Base-by-base conservation (phyloP, 345 rosid species). In the Hirschfeldia incana region DNA sequence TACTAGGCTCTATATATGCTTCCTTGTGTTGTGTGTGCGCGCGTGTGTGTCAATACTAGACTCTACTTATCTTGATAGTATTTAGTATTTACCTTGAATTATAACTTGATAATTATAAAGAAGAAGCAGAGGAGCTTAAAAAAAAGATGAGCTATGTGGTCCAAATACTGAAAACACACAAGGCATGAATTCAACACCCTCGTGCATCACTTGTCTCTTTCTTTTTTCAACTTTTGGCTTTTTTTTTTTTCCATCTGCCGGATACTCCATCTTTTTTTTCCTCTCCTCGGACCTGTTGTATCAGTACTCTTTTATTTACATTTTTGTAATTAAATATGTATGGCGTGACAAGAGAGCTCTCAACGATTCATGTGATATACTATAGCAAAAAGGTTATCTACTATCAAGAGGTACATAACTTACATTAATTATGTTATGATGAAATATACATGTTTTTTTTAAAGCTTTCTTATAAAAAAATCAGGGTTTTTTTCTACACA, bases 161-260 rank as follows among this genome's bases (percentile, higher is more conserved):
- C 78, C 83, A 80, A 69, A 68, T 74, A 15, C 69, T 49, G 70
- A 69, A 74, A 80, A 51, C 60, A 74, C 70, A 62, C 61, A 69
- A 74, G 65, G 55, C 83, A 80, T 61, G 61, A 80, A 69, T 69
- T 74, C 83, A 74, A 74, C n/a, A 36, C 78, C 28, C 75, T 80
- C 79, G 83, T 80, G 83, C 83, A 80, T 74, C 75, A 74, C 70
- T 69, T 57, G 83, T 80, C 79, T 74, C 74, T 79, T 67, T 78
- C 77, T 72, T 8, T 79, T 68, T 61, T 69, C 75, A 5, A 53
- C 70, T 67, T 68, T 74, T 73, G 61, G 80, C 61, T 49, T 61
- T 3, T 55, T 28, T 49, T 60, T 3, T 63, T 28, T 76, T 3
- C 69, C 74, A 62, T 62, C 72, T 61, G 64, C 65, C 61, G 21